Percentiles rank a stretch among this genome's conserved stretches.
These are phyloP conservation scores for Neurospora tetraspora DNA, from an alignment of 495 filamentous ascomycete genomes.

Conservation along the genomic window DNA sequence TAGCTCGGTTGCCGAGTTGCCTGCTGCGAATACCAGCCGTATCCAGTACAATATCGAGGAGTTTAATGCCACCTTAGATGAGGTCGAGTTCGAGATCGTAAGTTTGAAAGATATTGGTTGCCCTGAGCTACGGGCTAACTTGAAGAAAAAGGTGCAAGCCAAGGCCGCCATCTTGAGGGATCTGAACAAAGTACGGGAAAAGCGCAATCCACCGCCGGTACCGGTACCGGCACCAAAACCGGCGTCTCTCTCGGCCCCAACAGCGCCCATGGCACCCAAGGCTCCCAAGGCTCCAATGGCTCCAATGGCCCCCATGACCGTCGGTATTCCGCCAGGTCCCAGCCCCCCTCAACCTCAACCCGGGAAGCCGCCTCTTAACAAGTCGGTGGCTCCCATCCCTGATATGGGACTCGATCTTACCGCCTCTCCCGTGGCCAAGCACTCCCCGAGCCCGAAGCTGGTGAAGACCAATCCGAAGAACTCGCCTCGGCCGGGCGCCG, in stretches of 20 bases:
- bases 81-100: constrained; percentile 44
- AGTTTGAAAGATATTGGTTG: constrained; percentile 4
- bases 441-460: constrained; percentile 12
- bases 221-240: constrained; percentile 1
- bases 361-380: constrained; percentile 21
- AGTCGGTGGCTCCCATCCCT: constrained; percentile 36
- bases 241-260: constrained; percentile 17
- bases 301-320: not conserved
- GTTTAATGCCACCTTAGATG: constrained; percentile 42
- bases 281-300: not conserved
- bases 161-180: constrained; percentile 36
- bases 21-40: constrained; percentile 22
- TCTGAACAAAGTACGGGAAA: constrained; percentile 27
- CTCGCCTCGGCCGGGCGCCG: constrained; percentile 6
- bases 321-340: not conserved
- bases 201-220: constrained; percentile 6
- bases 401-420: constrained; percentile 34
- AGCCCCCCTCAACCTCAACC: constrained; percentile 3
- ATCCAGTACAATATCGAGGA: constrained; percentile 27
- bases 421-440: constrained; percentile 9
- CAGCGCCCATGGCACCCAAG: constrained; percentile 24
- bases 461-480: constrained; percentile 12
- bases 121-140: not conserved
- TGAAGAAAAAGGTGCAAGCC: constrained; percentile 21
- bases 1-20: constrained; percentile 16